These are phyloP conservation scores for Paramecium sexaurelia DNA, from an alignment of 73 alveolate species.

Conservation along the genomic window DNA sequence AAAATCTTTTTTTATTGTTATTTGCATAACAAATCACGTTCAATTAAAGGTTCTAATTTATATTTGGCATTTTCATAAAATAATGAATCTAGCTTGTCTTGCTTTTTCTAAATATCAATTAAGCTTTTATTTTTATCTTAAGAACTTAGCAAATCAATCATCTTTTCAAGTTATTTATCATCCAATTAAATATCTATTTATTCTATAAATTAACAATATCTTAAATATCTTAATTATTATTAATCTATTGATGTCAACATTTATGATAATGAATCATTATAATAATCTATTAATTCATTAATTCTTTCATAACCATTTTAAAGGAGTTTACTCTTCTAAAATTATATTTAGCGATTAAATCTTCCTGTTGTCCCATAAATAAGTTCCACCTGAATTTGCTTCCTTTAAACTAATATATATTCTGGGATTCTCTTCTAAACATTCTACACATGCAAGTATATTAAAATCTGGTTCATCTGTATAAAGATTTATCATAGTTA, in stretches of 20 bases:
- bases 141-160: background rate
- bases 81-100: background rate
- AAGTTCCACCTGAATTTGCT: background rate
- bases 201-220: background rate
- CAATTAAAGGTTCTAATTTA: background rate
- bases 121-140: background rate
- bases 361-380: background rate
- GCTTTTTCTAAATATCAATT: background rate
- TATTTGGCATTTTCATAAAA: background rate
- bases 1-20: too few species aligned
- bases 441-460: background rate
- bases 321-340: background rate
- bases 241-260: background rate
- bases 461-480: background rate
- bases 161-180: background rate
- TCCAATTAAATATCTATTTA: background rate
- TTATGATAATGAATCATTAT: background rate
- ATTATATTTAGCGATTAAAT: background rate
- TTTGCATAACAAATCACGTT: background rate
- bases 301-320: background rate
- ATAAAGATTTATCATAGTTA: background rate
- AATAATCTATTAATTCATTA: background rate
- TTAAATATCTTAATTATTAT: background rate
- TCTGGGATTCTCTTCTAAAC: background rate
- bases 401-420: background rate